Evolutionary conservation across 805 yeast genomes (phyloP), one percentile per base, ranked within the genome.

Genomic region (Candida palmyrensis): DNA sequence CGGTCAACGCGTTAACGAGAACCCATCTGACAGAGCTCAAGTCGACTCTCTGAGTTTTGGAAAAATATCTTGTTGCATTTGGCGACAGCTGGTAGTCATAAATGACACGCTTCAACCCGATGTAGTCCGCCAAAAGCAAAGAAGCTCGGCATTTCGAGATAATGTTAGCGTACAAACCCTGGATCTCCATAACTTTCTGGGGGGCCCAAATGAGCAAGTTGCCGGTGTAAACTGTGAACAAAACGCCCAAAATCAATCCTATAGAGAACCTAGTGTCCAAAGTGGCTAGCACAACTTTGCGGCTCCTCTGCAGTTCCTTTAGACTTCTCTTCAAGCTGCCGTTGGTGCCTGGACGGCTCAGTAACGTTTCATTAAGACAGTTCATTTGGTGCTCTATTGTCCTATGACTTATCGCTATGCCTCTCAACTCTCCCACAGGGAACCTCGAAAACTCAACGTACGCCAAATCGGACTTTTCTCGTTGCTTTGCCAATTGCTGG

Each of bases 21-120:
- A 95, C 94, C 90, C 96, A 89, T 44, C 79, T 77, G 3, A 92
- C 79, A 17, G 83, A 72, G 0, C 89, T 76, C 23, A 92, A 68
- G 50, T 89, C 88, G 3, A 86, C 87, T 33, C 77, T 75, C 39
- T 75, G 77, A 29, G 81, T 76, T 44, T 81, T 84, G 25, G 83
- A 82, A 51, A 70, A 89, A 37, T 85, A 84, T 29, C 95, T 68
- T 1, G 96, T 85, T 30, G 81, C 69, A 44, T 80, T 80, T 0
- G 99, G 98, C 35, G 82, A 79, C 10, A 85, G 81, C 53, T 92
- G 95, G 55, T 92, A 92, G 56, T 92, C 92, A 48, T 85, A 89
- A 1, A 88, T 88, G 12, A 88, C 96, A 33, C 88, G 80, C 51
- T 92, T 92, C 44, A 92, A 62, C 11, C 90, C 89, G 29, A 92